phyloP scores from a whole-genome alignment of 257 asterid genomes.

The Nicotiana benthamiana region DNA sequence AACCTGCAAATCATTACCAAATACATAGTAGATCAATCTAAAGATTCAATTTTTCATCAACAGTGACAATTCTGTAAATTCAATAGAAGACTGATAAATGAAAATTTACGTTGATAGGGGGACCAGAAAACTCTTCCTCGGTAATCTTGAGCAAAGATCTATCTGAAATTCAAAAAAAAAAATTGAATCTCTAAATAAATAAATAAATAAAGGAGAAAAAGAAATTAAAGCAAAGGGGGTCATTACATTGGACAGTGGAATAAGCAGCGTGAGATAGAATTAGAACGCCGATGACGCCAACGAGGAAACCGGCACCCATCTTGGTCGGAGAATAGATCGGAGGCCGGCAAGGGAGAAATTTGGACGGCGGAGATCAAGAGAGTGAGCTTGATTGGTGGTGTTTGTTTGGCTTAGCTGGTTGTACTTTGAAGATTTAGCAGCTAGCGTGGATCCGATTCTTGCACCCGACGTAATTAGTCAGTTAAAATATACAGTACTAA shows the following conservation, averaged over 20 bases:
- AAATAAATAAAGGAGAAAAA: background rate
- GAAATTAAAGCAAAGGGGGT: background rate
- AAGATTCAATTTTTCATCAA: background rate
- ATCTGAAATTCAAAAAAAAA: constrained; percentile 39
- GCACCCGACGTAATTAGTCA: background rate
- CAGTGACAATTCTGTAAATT: background rate
- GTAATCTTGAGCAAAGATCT: constrained; percentile 88
- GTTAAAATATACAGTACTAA: background rate
- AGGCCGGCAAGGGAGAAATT: background rate
- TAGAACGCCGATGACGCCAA: constrained; percentile 71
- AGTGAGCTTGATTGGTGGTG: background rate
- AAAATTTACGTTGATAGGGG: constrained; percentile 58
- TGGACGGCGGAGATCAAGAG: constrained; percentile 4
- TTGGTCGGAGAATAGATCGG: constrained; percentile 18
- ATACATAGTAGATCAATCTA: constrained; percentile 10
- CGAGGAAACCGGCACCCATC: constrained; percentile 66
- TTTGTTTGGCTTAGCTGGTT: too few relatives aligned
- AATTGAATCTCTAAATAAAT: background rate
- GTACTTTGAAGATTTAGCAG: background rate
- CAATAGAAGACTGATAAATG: background rate
- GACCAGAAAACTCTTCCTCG: constrained; percentile 77
- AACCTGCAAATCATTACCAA: constrained; percentile 49
- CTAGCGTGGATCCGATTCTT: background rate
- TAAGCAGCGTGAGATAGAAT: constrained; percentile 63
- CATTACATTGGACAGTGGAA: constrained; percentile 79